Percentiles rank a stretch among this genome's conserved stretches.
Evolutionary conservation across 169 alveolate species (phyloP).

Genomic region (Plasmodium falciparum): DNA sequence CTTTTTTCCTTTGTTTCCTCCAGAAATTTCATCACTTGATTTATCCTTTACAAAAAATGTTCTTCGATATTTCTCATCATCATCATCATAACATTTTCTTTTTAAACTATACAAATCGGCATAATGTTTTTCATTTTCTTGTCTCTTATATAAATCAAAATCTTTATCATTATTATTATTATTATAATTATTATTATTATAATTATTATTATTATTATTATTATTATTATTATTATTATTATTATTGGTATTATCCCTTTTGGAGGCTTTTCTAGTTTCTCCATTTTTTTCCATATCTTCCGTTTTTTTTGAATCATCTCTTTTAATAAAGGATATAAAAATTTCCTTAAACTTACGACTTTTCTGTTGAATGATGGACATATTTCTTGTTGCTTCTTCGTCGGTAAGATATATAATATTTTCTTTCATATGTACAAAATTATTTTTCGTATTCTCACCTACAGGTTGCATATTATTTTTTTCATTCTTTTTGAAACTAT

Average conservation of each 20-base stretch:
- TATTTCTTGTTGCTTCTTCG: neutral
- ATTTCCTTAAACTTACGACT: conserved; percentile 32
- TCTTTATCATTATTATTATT: neutral
- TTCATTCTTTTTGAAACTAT: neutral
- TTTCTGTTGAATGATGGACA: neutral
- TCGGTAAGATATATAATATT: neutral
- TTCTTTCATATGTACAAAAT: conserved; percentile 1
- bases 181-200: no score
- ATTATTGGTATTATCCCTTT: neutral
- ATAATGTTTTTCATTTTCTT: conserved; percentile 6
- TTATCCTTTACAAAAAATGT: neutral
- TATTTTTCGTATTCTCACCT: no score
- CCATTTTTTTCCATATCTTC: conserved; percentile 19
- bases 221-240: no score
- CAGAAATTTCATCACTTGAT: neutral
- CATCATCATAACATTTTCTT: neutral
- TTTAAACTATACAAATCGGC: neutral
- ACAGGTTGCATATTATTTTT: neutral
- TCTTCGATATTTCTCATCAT: neutral
- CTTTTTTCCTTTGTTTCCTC: neutral
- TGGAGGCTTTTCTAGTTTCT: conserved; percentile 1
- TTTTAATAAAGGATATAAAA: conserved; percentile 42
- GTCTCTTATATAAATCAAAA: neutral
- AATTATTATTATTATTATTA: no score
- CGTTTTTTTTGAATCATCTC: conserved; percentile 26